Conservation (phyloP, 306 rosid genomes). For the Mimosa pudica region DNA sequence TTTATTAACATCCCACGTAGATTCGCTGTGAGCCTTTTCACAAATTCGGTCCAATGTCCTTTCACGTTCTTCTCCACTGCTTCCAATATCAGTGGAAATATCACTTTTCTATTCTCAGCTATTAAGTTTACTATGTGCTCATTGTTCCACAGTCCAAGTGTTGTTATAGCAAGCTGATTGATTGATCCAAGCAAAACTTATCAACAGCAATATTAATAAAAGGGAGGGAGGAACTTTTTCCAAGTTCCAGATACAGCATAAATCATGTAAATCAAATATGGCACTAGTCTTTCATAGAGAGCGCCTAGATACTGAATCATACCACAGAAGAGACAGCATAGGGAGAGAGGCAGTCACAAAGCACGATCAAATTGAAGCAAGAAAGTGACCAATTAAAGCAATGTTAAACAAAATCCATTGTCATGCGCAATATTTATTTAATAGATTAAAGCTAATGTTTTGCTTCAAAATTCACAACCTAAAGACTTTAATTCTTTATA, state of each 20-base stretch:
- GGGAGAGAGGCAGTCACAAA: neutral
- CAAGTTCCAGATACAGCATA: neutral
- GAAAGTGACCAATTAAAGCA: neutral
- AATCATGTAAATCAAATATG: neutral
- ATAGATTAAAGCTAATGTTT: neutral
- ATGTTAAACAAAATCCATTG: neutral
- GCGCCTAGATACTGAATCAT: neutral
- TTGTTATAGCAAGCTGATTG: conserved; percentile 76
- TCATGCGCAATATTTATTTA: neutral
- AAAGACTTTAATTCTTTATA: neutral
- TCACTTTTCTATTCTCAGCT: too few relatives aligned
- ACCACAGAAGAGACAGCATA: neutral
- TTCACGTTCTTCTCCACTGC: too few relatives aligned
- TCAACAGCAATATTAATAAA: neutral
- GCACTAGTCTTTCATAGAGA: neutral
- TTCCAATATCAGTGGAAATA: too few relatives aligned
- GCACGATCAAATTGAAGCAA: neutral
- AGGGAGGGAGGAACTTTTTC: neutral
- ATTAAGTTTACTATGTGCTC: conserved; percentile 21
- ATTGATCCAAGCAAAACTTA: conserved; percentile 21
- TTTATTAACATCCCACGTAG: conserved; percentile 58
- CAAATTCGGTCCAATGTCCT: too few relatives aligned
- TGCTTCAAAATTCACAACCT: neutral
- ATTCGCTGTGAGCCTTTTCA: conserved; percentile 49
- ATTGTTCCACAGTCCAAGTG: conserved; percentile 72